Conservation (phyloP, 768 basidiomycete genomes). For the Pisolithus microcarpus region DNA sequence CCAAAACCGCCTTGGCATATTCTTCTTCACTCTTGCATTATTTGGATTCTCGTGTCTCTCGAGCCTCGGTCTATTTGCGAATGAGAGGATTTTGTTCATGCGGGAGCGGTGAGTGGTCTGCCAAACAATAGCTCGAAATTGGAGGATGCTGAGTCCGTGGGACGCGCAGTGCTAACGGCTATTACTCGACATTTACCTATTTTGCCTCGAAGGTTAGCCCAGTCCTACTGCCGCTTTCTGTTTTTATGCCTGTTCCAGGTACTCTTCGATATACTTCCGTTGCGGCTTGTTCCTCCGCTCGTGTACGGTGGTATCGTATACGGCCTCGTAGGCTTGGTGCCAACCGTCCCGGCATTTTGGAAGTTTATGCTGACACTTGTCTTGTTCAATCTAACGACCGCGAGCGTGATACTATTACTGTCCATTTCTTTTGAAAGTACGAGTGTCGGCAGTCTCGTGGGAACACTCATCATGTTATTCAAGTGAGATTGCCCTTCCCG, state of each 20-base stretch:
- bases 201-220: conserved; percentile 80
- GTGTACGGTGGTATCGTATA: conserved; percentile 96
- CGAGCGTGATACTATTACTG: conserved; percentile 83
- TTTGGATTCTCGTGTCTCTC: conserved; percentile 97
- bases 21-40: conserved; percentile 95
- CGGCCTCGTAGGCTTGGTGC: conserved; percentile 89
- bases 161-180: conserved; percentile 77
- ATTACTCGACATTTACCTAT: conserved; percentile 95
- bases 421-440: conserved; percentile 84
- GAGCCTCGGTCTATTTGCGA: conserved; percentile 88
- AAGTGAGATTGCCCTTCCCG: conserved; percentile 55
- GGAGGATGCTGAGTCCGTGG: not conserved
- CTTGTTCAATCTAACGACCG: conserved; percentile 93
- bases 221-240: not conserved
- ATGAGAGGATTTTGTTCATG: conserved; percentile 94
- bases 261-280: conserved; percentile 91
- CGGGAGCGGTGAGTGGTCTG: conserved; percentile 70
- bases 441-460: conserved; percentile 88
- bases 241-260: conserved; percentile 40
- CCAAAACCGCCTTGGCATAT: conserved; percentile 91
- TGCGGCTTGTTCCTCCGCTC: conserved; percentile 90
- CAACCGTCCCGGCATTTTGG: conserved; percentile 88
- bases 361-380: conserved; percentile 96
- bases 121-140: not conserved
- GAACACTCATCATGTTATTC: conserved; percentile 95